A percentile compares a stretch with the other conserved stretches of the same genome.
phyloP scores from a whole-genome alignment of 768 basidiomycete genomes.

The Pleurotus tuoliensis region DNA sequence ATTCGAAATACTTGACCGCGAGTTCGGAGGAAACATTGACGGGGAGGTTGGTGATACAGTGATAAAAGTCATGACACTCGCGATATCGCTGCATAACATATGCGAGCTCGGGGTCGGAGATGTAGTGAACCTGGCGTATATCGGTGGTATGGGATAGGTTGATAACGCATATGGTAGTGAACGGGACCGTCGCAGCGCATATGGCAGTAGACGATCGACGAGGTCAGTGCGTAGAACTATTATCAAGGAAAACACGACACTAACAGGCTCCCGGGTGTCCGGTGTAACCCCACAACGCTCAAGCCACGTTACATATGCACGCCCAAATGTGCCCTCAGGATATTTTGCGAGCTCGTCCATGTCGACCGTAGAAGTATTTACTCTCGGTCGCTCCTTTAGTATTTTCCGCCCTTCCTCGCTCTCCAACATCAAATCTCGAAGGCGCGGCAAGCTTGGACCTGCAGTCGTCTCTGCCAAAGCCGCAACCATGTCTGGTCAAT shows the following conservation, averaged over 20 bases:
- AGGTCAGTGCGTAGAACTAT: not conserved
- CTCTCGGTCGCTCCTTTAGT: slow-evolving; percentile 76
- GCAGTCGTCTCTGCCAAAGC: slow-evolving; percentile 93
- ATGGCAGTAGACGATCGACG: too few relatives aligned
- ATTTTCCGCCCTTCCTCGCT: slow-evolving; percentile 82
- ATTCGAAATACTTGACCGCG: slow-evolving; percentile 92
- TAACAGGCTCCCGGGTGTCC: slow-evolving; percentile 87
- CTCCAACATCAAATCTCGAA: slow-evolving; percentile 75
- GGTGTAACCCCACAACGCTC: slow-evolving; percentile 85
- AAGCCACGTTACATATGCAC: slow-evolving; percentile 87
- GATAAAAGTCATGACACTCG: slow-evolving; percentile 97
- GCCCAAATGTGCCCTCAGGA: slow-evolving; percentile 80
- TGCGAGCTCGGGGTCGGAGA: slow-evolving; percentile 91
- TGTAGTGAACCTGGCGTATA: slow-evolving; percentile 76
- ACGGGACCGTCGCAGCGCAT: too few relatives aligned
- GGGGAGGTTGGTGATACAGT: slow-evolving; percentile 84
- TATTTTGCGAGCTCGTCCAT: slow-evolving; percentile 61
- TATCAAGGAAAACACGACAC: slow-evolving; percentile 9
- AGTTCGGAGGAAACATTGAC: slow-evolving; percentile 90
- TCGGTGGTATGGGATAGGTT: too few relatives aligned
- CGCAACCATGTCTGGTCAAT: slow-evolving; percentile 82
- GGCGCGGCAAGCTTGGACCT: slow-evolving; percentile 65
- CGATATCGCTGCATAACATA: slow-evolving; percentile 98
- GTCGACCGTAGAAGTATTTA: slow-evolving; percentile 75
- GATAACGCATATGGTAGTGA: too few relatives aligned